A percentile compares a stretch with the other conserved stretches of the same genome.
These are phyloP conservation scores for Cladosporium velox DNA, from an alignment of 2,329 filamentous ascomycete species.

Conservation along the genomic window DNA sequence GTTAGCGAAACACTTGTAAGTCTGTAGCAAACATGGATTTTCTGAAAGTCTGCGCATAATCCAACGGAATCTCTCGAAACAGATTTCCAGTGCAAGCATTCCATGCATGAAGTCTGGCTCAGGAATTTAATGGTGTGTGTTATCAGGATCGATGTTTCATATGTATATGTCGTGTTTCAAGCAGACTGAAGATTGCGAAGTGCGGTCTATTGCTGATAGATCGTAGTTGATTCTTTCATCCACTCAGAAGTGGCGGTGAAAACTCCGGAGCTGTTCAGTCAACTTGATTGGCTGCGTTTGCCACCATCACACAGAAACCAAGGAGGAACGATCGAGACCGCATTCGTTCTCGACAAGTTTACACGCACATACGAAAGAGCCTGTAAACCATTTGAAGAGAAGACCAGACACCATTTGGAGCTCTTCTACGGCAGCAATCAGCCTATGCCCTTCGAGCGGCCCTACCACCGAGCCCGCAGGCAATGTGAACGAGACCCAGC, in stretches of 20 bases:
- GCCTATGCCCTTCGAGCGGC: background rate
- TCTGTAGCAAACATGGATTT: background rate
- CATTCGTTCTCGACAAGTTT: background rate
- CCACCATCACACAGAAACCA: background rate
- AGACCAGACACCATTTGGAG: background rate
- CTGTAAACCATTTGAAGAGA: background rate
- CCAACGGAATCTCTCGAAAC: background rate
- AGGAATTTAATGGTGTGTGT: background rate
- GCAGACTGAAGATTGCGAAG: background rate
- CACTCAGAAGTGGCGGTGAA: background rate
- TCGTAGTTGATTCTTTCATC: background rate
- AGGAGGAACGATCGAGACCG: background rate
- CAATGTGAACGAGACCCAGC: background rate
- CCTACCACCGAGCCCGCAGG: background rate
- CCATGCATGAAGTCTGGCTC: background rate
- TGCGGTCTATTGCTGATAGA: background rate
- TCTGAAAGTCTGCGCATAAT: background rate
- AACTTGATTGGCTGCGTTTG: background rate
- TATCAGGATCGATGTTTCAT: background rate
- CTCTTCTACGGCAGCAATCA: background rate
- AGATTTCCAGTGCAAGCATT: accelerated
- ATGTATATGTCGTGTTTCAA: background rate
- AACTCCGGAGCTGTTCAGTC: background rate
- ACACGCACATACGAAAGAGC: background rate
- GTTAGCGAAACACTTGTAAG: background rate